Evolutionary conservation across 805 yeast genomes (phyloP).

Genomic region (Yamadazyma sp.): DNA sequence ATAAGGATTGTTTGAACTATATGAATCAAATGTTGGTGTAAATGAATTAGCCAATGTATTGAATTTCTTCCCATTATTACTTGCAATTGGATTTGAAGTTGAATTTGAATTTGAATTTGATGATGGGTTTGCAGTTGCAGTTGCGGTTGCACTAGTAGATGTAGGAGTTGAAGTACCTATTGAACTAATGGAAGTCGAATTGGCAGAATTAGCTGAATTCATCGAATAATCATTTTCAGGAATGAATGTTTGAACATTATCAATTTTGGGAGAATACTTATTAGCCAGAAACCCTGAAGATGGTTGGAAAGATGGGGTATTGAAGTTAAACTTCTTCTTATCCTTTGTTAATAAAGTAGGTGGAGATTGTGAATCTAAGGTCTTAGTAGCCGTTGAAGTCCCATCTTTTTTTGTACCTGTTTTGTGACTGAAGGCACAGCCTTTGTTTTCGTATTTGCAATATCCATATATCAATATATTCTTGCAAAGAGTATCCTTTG

Average conservation of each 20-base stretch:
- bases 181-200: constrained; percentile 1
- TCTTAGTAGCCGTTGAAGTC: neutral
- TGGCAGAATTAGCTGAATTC: constrained; percentile 6
- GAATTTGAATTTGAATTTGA: no score
- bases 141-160: neutral
- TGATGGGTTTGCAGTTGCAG: constrained; percentile 1
- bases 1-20: constrained; percentile 1
- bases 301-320: constrained; percentile 45
- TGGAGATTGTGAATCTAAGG: neutral
- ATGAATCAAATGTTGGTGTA: constrained; percentile 22
- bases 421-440: constrained; percentile 76
- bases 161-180: constrained; percentile 2
- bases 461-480: constrained; percentile 83
- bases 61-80: constrained; percentile 23
- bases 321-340: constrained; percentile 31
- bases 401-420: constrained; percentile 1
- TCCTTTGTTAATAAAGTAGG: neutral
- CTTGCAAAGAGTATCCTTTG: constrained; percentile 77
- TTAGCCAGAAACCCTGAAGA: constrained; percentile 17
- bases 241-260: constrained; percentile 47
- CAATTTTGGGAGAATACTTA: constrained; percentile 46
- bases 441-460: constrained; percentile 84
- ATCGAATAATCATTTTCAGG: constrained; percentile 26
- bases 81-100: constrained; percentile 1
- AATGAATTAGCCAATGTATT: constrained; percentile 40